Evolutionary conservation across 176 grass and related monocot species (phyloP).

Genomic region (Juncus effusus): DNA sequence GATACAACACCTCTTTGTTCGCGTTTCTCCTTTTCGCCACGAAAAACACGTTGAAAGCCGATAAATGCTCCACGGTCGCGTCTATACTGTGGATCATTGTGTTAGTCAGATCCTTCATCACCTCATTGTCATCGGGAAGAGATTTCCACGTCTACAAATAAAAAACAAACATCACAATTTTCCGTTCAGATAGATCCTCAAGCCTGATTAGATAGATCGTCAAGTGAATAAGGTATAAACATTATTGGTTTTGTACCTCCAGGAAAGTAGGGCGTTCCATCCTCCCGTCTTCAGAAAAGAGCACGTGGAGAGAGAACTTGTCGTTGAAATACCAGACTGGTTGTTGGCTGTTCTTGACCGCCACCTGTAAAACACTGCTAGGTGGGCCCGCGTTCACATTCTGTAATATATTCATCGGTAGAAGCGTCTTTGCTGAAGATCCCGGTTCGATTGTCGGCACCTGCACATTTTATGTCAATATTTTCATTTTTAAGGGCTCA

Average conservation of each 20-base stretch:
- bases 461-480: slow-evolving; percentile 29
- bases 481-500: not conserved
- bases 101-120: slow-evolving; percentile 53
- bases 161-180: not conserved
- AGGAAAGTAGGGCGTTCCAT: slow-evolving; percentile 89
- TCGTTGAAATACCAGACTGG: slow-evolving; percentile 98
- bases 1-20: slow-evolving; percentile 78
- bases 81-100: slow-evolving; percentile 71
- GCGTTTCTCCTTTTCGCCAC: slow-evolving; percentile 83
- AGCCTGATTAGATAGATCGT: no score
- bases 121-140: slow-evolving; percentile 79
- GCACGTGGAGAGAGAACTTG: slow-evolving; percentile 63
- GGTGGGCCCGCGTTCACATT: slow-evolving; percentile 71
- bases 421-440: slow-evolving; percentile 66
- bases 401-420: slow-evolving; percentile 85
- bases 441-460: slow-evolving; percentile 78
- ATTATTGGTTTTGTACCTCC: slow-evolving; percentile 45
- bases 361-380: slow-evolving; percentile 70
- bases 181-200: no score
- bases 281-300: slow-evolving; percentile 89
- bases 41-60: slow-evolving; percentile 82
- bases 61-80: slow-evolving; percentile 60
- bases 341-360: slow-evolving; percentile 96
- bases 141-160: slow-evolving; percentile 86
- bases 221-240: not conserved